phyloP scores from a whole-genome alignment of 805 yeast genomes.

The Lipomyces yamanashiensis region DNA sequence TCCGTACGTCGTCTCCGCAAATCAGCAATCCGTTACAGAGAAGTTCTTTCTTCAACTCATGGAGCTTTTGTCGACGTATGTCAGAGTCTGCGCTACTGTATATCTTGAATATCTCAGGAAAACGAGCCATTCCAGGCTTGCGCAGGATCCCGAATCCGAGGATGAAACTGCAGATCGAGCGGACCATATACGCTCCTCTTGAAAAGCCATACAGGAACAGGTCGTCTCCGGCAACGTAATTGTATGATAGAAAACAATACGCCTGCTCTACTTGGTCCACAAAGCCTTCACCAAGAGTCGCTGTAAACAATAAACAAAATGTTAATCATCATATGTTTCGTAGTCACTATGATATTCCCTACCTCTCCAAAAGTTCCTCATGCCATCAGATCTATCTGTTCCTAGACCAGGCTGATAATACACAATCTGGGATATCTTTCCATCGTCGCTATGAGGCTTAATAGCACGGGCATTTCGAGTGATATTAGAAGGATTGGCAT shows the following conservation, averaged over 20 bases:
- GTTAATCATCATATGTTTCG: background rate
- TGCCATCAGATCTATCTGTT: background rate
- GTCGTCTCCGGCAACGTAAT: constrained; percentile 27
- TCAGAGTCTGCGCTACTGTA: background rate
- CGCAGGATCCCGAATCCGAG: constrained; percentile 18
- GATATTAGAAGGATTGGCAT: constrained; percentile 19
- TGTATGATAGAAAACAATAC: constrained; percentile 22
- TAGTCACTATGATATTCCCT: background rate
- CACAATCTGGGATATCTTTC: constrained; percentile 16
- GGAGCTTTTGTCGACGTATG: background rate
- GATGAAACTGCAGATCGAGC: constrained; percentile 19
- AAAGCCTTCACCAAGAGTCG: constrained; percentile 16
- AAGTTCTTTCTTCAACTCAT: background rate
- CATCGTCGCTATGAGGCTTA: background rate
- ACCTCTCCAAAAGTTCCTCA: constrained; percentile 8
- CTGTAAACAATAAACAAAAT: background rate
- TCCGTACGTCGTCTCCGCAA: constrained; percentile 2
- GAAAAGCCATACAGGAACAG: constrained; percentile 30
- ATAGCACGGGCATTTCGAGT: constrained; percentile 25
- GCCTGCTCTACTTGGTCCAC: constrained; percentile 18
- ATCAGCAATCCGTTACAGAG: background rate
- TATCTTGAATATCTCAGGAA: constrained; percentile 9
- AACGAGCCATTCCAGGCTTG: constrained; percentile 19
- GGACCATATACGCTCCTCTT: constrained; percentile 28
- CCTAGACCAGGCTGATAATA: constrained; percentile 27